phyloP scores from a whole-genome alignment of 345 rosid species.

The Pelargonium nanum region DNA sequence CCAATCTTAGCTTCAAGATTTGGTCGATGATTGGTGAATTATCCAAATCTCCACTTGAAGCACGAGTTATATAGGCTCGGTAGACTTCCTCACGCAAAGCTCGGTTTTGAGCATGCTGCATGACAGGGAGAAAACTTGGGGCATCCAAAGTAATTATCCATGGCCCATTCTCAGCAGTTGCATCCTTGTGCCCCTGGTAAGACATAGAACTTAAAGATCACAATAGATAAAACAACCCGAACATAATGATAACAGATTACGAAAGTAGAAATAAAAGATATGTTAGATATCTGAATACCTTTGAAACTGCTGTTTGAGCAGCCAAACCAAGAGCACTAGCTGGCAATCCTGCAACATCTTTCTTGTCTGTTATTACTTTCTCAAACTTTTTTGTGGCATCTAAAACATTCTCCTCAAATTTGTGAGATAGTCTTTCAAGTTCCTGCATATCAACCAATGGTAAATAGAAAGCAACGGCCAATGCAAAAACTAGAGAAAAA shows the following conservation, averaged over 20 bases:
- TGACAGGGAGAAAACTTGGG: slow-evolving; percentile 70
- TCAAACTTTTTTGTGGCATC: slow-evolving; percentile 91
- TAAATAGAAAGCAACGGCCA: slow-evolving; percentile 1
- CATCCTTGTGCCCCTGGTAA: slow-evolving; percentile 63
- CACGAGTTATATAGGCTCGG: slow-evolving; percentile 56
- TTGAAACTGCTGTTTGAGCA: slow-evolving; percentile 80
- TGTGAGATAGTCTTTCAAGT: slow-evolving; percentile 62
- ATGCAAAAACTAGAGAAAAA: background rate
- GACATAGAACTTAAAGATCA: slow-evolving; percentile 7
- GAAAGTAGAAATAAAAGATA: background rate
- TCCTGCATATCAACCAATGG: slow-evolving; percentile 37
- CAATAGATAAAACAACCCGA: background rate
- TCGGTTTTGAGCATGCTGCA: slow-evolving; percentile 80
- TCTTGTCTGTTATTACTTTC: slow-evolving; percentile 67
- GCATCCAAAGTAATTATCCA: slow-evolving; percentile 78
- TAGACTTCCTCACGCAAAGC: slow-evolving; percentile 78
- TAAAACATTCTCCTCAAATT: slow-evolving; percentile 75
- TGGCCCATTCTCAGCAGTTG: slow-evolving; percentile 77
- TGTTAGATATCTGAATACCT: slow-evolving; percentile 31
- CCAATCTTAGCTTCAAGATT: slow-evolving; percentile 62
- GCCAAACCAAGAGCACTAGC: slow-evolving; percentile 82
- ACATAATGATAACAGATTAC: background rate
- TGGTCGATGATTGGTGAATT: slow-evolving; percentile 63
- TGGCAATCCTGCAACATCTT: slow-evolving; percentile 83
- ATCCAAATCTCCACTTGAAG: slow-evolving; percentile 72